A percentile compares a stretch with the other conserved stretches of the same genome.
phyloP scores from a whole-genome alignment of 176 grass and related monocot species.

The Coix lacrymajobi region DNA sequence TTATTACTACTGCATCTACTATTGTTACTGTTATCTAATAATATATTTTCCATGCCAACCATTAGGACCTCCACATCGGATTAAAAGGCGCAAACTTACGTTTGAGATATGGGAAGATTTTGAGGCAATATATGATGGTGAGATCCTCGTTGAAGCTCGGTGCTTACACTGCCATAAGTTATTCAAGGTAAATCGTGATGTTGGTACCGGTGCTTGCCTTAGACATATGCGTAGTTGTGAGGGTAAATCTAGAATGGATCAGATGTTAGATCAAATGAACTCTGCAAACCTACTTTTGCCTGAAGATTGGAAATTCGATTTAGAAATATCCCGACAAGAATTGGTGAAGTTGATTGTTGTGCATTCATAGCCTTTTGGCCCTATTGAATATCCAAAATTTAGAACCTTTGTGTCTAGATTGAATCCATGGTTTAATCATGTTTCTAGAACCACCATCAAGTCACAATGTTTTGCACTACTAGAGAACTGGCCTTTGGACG shows the following conservation, averaged over 20 bases:
- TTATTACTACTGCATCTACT: no score
- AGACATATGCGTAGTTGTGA: no score
- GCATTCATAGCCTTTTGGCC: not conserved
- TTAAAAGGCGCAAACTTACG: not conserved
- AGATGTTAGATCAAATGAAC: no score
- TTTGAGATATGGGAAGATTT: not conserved
- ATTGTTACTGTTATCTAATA: no score
- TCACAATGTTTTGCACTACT: no score
- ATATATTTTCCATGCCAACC: no score
- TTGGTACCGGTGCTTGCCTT: not conserved
- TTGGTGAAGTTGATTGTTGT: not conserved
- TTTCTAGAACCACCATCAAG: not conserved
- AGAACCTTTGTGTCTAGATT: not conserved
- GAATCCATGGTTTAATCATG: not conserved
- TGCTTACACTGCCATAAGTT: not conserved
- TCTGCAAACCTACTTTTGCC: not conserved
- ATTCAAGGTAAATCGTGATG: not conserved
- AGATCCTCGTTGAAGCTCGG: not conserved
- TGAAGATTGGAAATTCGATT: not conserved
- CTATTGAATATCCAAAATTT: not conserved
- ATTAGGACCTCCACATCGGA: not conserved
- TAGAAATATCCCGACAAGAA: not conserved
- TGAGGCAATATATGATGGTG: not conserved
- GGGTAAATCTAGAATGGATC: no score
- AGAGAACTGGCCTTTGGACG: no score